Conservation (phyloP, 2,329 filamentous ascomycete genomes). For the Fusarium scirpi region DNA sequence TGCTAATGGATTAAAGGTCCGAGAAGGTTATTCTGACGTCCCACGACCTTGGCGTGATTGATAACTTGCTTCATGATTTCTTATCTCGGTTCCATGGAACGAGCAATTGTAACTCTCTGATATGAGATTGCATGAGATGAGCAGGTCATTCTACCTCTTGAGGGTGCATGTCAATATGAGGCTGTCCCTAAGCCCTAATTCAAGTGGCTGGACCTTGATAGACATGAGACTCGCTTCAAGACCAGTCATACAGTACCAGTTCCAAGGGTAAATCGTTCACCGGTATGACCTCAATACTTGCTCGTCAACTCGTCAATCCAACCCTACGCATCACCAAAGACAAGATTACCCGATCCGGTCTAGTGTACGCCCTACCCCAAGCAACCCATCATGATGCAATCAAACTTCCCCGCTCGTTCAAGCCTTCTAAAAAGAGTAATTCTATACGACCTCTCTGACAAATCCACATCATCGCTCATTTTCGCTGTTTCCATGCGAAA, state of each 20-base stretch:
- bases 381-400: neutral
- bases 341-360: neutral
- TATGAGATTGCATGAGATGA: too few species aligned
- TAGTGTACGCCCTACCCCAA: neutral
- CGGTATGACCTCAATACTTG: neutral
- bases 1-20: neutral
- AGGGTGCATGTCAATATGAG: too few species aligned
- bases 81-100: neutral
- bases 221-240: too few species aligned
- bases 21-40: neutral
- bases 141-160: rapidly evolving
- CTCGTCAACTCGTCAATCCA: neutral
- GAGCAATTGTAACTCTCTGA: too few species aligned
- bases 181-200: too few species aligned
- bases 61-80: neutral
- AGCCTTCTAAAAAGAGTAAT: rapidly evolving
- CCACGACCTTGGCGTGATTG: rapidly evolving
- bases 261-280: neutral
- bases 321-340: neutral
- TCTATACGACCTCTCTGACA: neutral
- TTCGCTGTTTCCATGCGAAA: neutral
- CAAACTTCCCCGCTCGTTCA: conserved; percentile 1
- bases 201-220: too few species aligned
- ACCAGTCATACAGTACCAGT: too few species aligned
- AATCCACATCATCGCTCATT: conserved; percentile 2